Evolutionary conservation across 345 rosid genomes (phyloP).

Genomic region (Pistacia integerrima): DNA sequence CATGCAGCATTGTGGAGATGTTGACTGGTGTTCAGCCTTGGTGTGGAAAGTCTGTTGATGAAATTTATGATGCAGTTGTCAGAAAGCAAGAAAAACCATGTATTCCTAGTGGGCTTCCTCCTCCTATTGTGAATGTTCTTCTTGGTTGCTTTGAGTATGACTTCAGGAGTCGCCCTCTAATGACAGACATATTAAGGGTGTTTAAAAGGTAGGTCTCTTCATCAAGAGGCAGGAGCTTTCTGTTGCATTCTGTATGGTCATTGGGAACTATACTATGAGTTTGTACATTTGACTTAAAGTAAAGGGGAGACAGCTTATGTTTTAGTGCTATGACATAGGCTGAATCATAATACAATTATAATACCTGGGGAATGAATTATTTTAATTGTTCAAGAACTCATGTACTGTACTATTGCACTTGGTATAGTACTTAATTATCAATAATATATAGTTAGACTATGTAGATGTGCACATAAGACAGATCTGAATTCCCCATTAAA

Average conservation of each 20-base stretch:
- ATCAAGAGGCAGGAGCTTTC: background rate
- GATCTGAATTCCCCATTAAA: too few species aligned
- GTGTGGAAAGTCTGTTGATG: slow-evolving; percentile 66
- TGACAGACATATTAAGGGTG: slow-evolving; percentile 68
- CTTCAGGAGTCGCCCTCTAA: slow-evolving; percentile 82
- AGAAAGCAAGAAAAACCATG: slow-evolving; percentile 69
- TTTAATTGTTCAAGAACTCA: too few species aligned
- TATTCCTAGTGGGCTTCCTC: slow-evolving; percentile 76
- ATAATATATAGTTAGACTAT: too few species aligned
- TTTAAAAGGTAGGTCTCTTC: slow-evolving; percentile 57
- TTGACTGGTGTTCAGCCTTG: slow-evolving; percentile 84
- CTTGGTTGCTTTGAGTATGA: slow-evolving; percentile 89
- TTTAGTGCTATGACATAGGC: background rate
- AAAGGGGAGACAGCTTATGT: background rate
- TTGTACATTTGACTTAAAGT: background rate
- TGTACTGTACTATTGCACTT: too few species aligned
- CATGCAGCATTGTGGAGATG: slow-evolving; percentile 92
- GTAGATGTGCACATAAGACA: too few species aligned
- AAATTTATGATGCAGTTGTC: slow-evolving; percentile 69
- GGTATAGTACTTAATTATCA: too few species aligned
- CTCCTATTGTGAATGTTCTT: slow-evolving; percentile 67
- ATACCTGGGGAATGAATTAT: background rate
- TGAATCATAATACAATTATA: background rate
- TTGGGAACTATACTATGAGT: background rate
- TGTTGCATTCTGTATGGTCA: background rate